Evolutionary conservation across 2,329 filamentous ascomycete genomes (phyloP), one percentile per base, ranked within the genome.

Genomic region (Chaetoscypha palmicola): DNA sequence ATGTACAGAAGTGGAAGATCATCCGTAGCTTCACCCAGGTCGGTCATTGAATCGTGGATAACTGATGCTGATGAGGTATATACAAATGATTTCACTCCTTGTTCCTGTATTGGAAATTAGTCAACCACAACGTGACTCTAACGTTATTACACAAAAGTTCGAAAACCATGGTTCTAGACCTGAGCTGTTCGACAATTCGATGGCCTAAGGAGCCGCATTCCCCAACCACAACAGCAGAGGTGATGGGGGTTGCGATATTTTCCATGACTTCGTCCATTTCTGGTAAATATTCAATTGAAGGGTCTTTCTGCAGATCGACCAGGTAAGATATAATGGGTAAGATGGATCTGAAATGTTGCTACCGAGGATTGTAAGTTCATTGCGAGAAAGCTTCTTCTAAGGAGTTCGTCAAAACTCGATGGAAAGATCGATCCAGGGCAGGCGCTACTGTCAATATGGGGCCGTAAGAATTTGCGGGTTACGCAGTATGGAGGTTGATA

Each of bases 151-250:
- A 7, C 12, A 7, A 7, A 35, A 90, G 71, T 62, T 90, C 86
- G 55, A 89, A 67, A 21, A 86, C 83, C 28, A 78, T 12, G 68
- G 68, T 38, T 65, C 17, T 5, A 41, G 20, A 50, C 72, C 66
- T 69, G 43, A 87, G 72, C 58, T 86, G 73, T 64, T 80, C 76
- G 62, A 90, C 81, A 54, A 90, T 80, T 66, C 88, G 83, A 66
- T 85, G 81, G 62, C 86, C 86, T n/a, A 91, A 73, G 66, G 89
- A 88, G 54, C 86, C 85, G 63, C 85, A 89, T 62, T 86, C 85
- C 58, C 86, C 86, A 54, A 89, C 78, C 54, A 91, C 80, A 55
- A 89, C 72, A 58, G 88, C 82, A 52, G 43, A 38, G 22, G 28
- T 5, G 23, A 43, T 43, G 7, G 7, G 7, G 24, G 24, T 28